Percentiles rank a stretch among this genome's conserved stretches.
These are phyloP conservation scores for Delitschia confertaspora DNA, from an alignment of 495 filamentous ascomycete genomes.

Conservation along the genomic window DNA sequence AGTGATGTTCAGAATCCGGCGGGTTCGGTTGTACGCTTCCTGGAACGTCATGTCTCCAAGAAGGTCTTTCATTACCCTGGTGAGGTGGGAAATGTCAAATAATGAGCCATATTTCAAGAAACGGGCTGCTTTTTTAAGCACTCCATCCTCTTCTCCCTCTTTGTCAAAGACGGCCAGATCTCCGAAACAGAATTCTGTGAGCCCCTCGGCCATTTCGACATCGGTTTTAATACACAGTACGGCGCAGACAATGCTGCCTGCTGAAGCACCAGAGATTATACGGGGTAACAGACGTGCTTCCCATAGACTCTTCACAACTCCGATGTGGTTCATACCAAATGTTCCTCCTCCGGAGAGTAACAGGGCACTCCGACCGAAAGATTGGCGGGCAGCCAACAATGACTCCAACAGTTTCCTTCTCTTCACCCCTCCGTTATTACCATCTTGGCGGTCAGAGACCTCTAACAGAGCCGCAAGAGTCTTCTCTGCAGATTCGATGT, in stretches of 20 bases:
- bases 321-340: conserved; percentile 93
- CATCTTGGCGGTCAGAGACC: conserved; percentile 47
- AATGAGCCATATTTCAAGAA: conserved; percentile 74
- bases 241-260: conserved; percentile 85
- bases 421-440: conserved; percentile 45
- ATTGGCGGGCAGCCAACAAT: conserved; percentile 68
- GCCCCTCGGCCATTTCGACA: conserved; percentile 66
- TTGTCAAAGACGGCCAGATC: conserved; percentile 79
- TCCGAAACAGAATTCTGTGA: conserved; percentile 68
- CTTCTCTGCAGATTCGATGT: conserved; percentile 66
- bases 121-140: conserved; percentile 60
- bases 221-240: conserved; percentile 80
- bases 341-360: conserved; percentile 85
- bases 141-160: conserved; percentile 55
- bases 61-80: conserved; percentile 66
- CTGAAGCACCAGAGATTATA: conserved; percentile 88
- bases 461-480: conserved; percentile 65
- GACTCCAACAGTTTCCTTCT: conserved; percentile 62
- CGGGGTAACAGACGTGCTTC: conserved; percentile 69
- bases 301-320: conserved; percentile 80
- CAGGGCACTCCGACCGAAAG: conserved; percentile 80
- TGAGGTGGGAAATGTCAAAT: conserved; percentile 73
- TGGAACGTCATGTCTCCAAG: conserved; percentile 88
- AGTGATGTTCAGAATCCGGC: conserved; percentile 84
- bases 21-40: conserved; percentile 87